phyloP scores from a whole-genome alignment of 352 stramenopile genomes.

The Phytopythium aichiense region DNA sequence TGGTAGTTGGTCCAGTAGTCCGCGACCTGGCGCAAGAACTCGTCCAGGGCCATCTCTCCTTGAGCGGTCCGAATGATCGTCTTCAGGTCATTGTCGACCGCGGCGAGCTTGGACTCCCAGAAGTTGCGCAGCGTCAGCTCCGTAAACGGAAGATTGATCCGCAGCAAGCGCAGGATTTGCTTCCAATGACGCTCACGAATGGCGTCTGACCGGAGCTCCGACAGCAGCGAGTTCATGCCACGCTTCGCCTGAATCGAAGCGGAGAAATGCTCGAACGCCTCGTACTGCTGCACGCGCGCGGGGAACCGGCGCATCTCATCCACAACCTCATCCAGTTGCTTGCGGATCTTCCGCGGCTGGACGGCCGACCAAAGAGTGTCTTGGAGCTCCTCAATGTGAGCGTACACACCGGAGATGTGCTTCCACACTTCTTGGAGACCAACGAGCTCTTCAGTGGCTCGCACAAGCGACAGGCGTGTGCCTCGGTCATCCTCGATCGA shows the following conservation, averaged over 20 bases:
- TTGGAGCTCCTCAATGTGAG: conserved; percentile 89
- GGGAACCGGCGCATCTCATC: conserved; percentile 95
- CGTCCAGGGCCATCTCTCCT: conserved; percentile 99
- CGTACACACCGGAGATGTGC: conserved; percentile 88
- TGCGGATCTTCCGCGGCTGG: conserved; percentile 94
- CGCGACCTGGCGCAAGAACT: conserved; percentile 96
- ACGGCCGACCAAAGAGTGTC: conserved; percentile 93
- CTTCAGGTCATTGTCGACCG: conserved; percentile 93
- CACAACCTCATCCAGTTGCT: conserved; percentile 96
- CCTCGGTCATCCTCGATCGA: conserved; percentile 75
- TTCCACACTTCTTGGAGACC: conserved; percentile 99
- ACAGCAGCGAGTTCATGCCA: conserved; percentile 91
- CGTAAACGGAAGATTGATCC: conserved; percentile 89
- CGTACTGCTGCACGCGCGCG: conserved; percentile 96
- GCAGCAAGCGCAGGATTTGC: conserved; percentile 93
- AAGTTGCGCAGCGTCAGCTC: conserved; percentile 96
- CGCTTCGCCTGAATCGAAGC: conserved; percentile 94
- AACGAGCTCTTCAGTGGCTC: conserved; percentile 88
- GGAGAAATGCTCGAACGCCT: conserved; percentile 94
- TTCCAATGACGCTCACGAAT: conserved; percentile 99
- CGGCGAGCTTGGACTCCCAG: conserved; percentile 95
- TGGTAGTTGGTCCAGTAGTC: conserved; percentile 90
- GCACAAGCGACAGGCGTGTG: conserved; percentile 60
- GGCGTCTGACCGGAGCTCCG: conserved; percentile 97
- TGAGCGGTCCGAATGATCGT: conserved; percentile 97